These are phyloP conservation scores for Phalaenopsis hybrid DNA, from an alignment of 116 monocot species.

Conservation along the genomic window DNA sequence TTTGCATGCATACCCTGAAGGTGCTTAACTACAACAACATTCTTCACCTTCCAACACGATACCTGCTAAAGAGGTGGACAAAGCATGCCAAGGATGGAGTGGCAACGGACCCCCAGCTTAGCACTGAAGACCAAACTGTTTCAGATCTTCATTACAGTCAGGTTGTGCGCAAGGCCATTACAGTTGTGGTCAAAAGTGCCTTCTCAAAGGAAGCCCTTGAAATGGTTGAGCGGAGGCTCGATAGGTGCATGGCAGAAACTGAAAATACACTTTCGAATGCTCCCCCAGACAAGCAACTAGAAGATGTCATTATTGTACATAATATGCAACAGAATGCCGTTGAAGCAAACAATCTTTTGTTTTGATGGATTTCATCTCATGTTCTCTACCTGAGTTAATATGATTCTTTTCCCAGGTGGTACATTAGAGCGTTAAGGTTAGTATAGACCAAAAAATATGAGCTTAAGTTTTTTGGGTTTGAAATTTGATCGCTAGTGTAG, in stretches of 20 bases:
- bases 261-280: slow-evolving; percentile 24
- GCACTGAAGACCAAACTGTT: neutral
- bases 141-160: slow-evolving; percentile 17
- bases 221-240: slow-evolving; percentile 32
- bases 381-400: no score
- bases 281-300: slow-evolving; percentile 14
- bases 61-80: slow-evolving; percentile 56
- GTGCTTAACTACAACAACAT: slow-evolving; percentile 54
- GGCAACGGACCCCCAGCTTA: neutral
- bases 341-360: slow-evolving; percentile 13
- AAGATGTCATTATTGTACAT: slow-evolving; percentile 8
- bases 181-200: slow-evolving; percentile 36
- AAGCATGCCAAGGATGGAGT: slow-evolving; percentile 40
- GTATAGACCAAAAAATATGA: no score
- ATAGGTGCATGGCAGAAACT: slow-evolving; percentile 32
- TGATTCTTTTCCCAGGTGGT: no score
- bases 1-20: slow-evolving; percentile 67
- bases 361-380: slow-evolving; percentile 8
- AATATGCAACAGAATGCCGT: slow-evolving; percentile 12
- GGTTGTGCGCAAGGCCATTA: slow-evolving; percentile 34
- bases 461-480: no score
- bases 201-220: slow-evolving; percentile 43
- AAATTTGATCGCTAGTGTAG: no score
- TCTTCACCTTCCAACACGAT: slow-evolving; percentile 39
- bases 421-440: no score